These are phyloP conservation scores for Salix dunnii DNA, from an alignment of 345 rosid species.

Conservation along the genomic window DNA sequence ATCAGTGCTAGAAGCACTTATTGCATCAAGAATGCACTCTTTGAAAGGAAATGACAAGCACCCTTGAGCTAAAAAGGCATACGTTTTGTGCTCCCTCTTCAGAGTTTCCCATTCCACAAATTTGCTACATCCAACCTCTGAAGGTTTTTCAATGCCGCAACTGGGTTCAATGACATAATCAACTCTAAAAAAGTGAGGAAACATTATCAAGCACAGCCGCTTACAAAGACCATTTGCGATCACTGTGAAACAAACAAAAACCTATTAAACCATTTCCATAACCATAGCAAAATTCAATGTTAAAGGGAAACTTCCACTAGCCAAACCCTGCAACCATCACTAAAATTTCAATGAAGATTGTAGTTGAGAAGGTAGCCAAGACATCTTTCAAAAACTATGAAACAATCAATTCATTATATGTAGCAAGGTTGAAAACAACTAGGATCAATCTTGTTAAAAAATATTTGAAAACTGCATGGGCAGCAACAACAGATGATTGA, in stretches of 20 bases:
- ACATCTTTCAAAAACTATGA: neutral
- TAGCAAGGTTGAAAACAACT: neutral
- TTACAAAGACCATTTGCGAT: constrained; percentile 52
- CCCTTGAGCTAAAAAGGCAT: constrained; percentile 54
- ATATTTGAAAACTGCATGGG: neutral
- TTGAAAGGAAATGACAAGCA: constrained; percentile 33
- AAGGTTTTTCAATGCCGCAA: constrained; percentile 9
- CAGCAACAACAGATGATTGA: neutral
- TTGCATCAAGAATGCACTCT: constrained; percentile 55
- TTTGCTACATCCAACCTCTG: constrained; percentile 53
- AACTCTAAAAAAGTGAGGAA: constrained; percentile 51
- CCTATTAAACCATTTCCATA: neutral
- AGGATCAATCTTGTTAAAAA: neutral
- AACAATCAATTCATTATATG: neutral
- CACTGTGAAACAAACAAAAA: constrained; percentile 42
- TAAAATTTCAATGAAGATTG: neutral
- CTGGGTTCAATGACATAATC: constrained; percentile 42
- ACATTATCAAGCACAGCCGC: constrained; percentile 63
- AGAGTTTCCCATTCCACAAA: constrained; percentile 41
- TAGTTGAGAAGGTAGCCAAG: neutral
- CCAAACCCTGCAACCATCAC: neutral
- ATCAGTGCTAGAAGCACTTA: constrained; percentile 90
- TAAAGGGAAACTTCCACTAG: neutral
- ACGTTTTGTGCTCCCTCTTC: constrained; percentile 67
- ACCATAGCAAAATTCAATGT: neutral